These are phyloP conservation scores for Capronia americana DNA, from an alignment of 2,329 filamentous ascomycete genomes.

Conservation along the genomic window DNA sequence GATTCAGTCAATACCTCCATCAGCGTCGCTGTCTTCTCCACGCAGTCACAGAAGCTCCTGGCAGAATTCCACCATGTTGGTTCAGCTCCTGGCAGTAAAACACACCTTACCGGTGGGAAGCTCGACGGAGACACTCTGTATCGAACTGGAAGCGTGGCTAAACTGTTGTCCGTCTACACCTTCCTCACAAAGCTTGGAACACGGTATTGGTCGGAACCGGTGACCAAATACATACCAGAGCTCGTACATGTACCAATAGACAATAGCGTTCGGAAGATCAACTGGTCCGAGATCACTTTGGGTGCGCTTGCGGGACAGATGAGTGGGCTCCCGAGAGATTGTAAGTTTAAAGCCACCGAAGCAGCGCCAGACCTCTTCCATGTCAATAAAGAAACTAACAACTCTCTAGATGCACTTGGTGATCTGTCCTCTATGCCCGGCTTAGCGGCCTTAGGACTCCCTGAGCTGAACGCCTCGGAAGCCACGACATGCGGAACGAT, in stretches of 20 bases:
- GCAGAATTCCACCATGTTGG: constrained; percentile 18
- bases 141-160: constrained; percentile 47
- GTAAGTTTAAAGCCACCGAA: constrained; percentile 14
- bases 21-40: constrained; percentile 19
- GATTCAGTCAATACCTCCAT: constrained; percentile 18
- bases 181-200: constrained; percentile 48
- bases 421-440: constrained; percentile 15
- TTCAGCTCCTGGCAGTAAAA: constrained; percentile 10
- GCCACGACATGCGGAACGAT: constrained; percentile 15
- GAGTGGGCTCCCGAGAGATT: constrained; percentile 23
- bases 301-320: constrained; percentile 56
- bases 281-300: constrained; percentile 59
- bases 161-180: constrained; percentile 48
- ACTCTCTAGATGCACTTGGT: background rate
- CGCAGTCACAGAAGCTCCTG: constrained; percentile 17
- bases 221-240: constrained; percentile 51
- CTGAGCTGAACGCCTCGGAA: constrained; percentile 17
- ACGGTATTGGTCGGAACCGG: constrained; percentile 47
- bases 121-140: constrained; percentile 39
- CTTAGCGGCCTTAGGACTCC: constrained; percentile 12
- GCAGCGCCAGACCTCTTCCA: background rate
- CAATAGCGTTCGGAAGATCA: constrained; percentile 37
- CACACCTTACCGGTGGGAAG: constrained; percentile 16
- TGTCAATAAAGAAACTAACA: background rate
- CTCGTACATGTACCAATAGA: constrained; percentile 38